Evolutionary conservation across 306 rosid genomes (phyloP).

Genomic region (Ormosia emarginata): DNA sequence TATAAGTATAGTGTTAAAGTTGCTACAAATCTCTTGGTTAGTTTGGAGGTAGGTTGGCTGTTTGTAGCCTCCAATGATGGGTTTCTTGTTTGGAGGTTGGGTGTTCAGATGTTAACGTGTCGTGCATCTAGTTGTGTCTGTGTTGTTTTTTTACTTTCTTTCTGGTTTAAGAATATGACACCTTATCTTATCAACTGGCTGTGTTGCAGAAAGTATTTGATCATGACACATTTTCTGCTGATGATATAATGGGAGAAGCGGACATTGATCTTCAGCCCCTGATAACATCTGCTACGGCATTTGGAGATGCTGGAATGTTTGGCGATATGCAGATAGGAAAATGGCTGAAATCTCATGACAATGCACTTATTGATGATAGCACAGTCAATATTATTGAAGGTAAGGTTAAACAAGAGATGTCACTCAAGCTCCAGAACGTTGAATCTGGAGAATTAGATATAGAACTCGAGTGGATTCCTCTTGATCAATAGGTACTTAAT

Average conservation of each 20-base stretch:
- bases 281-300: constrained; percentile 92
- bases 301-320: constrained; percentile 92
- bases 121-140: background rate
- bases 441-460: constrained; percentile 81
- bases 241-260: constrained; percentile 99
- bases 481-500: constrained; percentile 63
- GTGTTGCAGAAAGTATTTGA: constrained; percentile 79
- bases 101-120: background rate
- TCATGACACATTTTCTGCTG: constrained; percentile 86
- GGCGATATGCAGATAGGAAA: constrained; percentile 95
- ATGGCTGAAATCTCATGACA: constrained; percentile 93
- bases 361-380: constrained; percentile 78
- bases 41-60: background rate
- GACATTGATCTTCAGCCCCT: constrained; percentile 92
- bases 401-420: constrained; percentile 61
- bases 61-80: background rate
- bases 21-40: background rate
- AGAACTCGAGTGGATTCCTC: constrained; percentile 96
- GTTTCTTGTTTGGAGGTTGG: background rate
- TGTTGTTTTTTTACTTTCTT: background rate
- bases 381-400: constrained; percentile 73
- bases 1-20: background rate
- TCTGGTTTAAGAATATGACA: background rate
- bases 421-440: constrained; percentile 88
- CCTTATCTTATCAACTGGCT: constrained; percentile 10